Conservation (phyloP, 1,139 yeast species). For the Saccharomyces hybrid region DNA sequence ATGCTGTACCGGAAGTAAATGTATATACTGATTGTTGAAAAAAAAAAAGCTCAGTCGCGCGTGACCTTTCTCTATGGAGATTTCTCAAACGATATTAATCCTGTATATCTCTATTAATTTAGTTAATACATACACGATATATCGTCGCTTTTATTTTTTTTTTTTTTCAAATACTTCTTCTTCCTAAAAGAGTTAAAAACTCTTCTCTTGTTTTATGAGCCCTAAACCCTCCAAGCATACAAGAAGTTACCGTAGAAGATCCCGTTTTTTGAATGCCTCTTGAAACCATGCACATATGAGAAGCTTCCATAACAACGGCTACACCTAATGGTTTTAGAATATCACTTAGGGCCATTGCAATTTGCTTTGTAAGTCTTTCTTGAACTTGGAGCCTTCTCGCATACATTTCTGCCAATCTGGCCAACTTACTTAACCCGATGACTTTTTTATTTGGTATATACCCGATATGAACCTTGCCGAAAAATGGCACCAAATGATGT, state of each 20-base stretch:
- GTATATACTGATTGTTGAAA: neutral
- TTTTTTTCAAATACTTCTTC: slow-evolving; percentile 34
- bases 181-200: slow-evolving; percentile 72
- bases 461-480: slow-evolving; percentile 93
- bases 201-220: slow-evolving; percentile 95
- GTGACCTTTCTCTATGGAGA: neutral
- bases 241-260: slow-evolving; percentile 86
- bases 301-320: slow-evolving; percentile 95
- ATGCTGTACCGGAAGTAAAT: neutral
- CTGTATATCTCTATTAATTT: neutral
- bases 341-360: slow-evolving; percentile 90
- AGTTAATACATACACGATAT: neutral
- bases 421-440: slow-evolving; percentile 88
- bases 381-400: slow-evolving; percentile 93
- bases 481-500: slow-evolving; percentile 95
- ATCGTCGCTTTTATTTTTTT: slow-evolving; percentile 51
- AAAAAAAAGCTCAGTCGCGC: neutral
- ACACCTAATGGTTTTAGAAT: slow-evolving; percentile 92
- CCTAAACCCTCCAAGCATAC: slow-evolving; percentile 94
- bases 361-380: slow-evolving; percentile 91
- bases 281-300: slow-evolving; percentile 99
- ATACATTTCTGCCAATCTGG: slow-evolving; percentile 95
- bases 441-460: slow-evolving; percentile 93
- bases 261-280: slow-evolving; percentile 97
- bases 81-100: neutral